Base-by-base conservation (phyloP, 176 grass and related monocot genomes). In the Carex myosuroides region DNA sequence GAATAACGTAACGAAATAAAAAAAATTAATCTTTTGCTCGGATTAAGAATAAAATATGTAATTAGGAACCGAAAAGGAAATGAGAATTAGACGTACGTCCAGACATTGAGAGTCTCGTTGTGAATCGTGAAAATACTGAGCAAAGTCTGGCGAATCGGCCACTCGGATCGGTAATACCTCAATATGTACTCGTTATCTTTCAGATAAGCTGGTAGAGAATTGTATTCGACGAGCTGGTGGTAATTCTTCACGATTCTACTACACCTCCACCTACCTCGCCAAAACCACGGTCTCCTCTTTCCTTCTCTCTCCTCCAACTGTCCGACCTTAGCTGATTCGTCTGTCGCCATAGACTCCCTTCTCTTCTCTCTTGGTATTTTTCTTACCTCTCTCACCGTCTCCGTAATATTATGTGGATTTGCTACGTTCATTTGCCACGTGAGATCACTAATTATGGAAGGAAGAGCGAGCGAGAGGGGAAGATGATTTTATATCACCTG, bases 101-200 rank as follows among this genome's bases (percentile, higher is more conserved):
- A 97, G 54, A 94, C 91, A 85, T 94, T 97, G 86, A 94, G 87
- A 65, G 94, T 97, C 88, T 97, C 94, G 86, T 97, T 97, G 89
- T 97, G 94, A 90, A 97, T 91, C 79, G 94, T 84, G 90, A 97
- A 97, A 57, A 82, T 85, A 87, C 91, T 94, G 60, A 97, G 88
- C 60, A 97, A 87, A 30, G 90, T 92, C 91, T 97, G 89, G 80
- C 83, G 91, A 70, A 97, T 79, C 82, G 94, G 94, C 94, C 94
- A 97, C 74, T 97, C 94, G 80, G 87, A 84, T 60, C 94, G 89
- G 87, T 97, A 97, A 77, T 97, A 55, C 13, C 91, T 86, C 61
- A 87, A 89, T 64, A 97, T 94, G 88, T 90, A 97, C 86, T 97
- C 94, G 88, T 97, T 97, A 90, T 97, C 94, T 18, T 91, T 91